phyloP scores from a whole-genome alignment of 176 grass and related monocot genomes.

The Carex pumila region DNA sequence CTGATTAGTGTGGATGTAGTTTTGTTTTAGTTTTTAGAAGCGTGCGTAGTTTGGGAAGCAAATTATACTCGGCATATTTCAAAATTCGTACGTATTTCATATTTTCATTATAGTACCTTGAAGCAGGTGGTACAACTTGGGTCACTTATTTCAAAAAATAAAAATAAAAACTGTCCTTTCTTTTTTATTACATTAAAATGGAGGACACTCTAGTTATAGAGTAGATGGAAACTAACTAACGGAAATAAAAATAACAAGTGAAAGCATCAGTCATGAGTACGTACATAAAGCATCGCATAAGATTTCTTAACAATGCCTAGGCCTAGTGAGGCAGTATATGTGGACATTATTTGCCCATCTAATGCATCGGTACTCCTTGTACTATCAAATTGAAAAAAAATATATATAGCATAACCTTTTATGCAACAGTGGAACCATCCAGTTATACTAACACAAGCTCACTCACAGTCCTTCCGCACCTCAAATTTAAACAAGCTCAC shows the following conservation, averaged over 20 bases:
- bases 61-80: background rate
- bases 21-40: background rate
- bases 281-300: background rate
- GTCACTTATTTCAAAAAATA: too few relatives aligned
- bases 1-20: background rate
- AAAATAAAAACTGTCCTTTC: too few relatives aligned
- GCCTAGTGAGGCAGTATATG: background rate
- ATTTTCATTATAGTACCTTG: background rate
- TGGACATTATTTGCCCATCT: background rate
- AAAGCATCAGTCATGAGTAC: background rate
- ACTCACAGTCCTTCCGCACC: background rate
- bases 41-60: background rate
- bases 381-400: background rate
- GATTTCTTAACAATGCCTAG: background rate
- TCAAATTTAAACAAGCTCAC: background rate
- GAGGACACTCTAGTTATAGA: background rate
- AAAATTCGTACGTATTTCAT: background rate
- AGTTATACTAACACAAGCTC: background rate
- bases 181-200: too few relatives aligned
- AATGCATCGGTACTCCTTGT: background rate
- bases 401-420: background rate
- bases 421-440: background rate
- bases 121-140: background rate
- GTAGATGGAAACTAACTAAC: background rate
- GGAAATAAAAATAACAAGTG: background rate